phyloP scores from a whole-genome alignment of 2,329 filamentous ascomycete species.

The Scedosporium dehoogii region DNA sequence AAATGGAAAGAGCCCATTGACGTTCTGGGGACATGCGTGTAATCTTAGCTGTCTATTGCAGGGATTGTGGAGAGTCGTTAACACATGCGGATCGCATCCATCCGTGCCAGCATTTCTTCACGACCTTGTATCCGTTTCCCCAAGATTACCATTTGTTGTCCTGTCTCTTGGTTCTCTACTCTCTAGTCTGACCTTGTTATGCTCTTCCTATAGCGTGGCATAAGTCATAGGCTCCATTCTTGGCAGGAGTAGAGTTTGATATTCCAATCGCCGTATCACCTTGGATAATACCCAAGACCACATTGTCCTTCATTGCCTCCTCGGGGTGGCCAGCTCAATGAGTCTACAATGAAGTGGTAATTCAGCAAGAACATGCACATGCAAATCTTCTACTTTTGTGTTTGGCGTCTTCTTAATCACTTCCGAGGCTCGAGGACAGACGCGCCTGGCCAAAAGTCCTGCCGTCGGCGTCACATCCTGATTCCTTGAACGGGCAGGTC shows the following conservation, averaged over 20 bases:
- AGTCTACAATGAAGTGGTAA: too few species aligned
- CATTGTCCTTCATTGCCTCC: not conserved
- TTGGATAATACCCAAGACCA: not conserved
- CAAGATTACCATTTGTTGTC: too few species aligned
- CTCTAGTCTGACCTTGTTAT: too few species aligned
- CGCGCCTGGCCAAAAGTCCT: not conserved
- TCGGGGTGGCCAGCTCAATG: not conserved
- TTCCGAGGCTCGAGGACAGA: not conserved
- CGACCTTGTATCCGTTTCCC: too few species aligned
- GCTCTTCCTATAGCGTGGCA: too few species aligned
- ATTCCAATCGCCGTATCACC: too few species aligned
- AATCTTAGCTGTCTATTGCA: not conserved
- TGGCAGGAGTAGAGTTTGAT: too few species aligned
- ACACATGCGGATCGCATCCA: not conserved
- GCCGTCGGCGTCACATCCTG: not conserved
- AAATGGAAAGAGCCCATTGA: not conserved
- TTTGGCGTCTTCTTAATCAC: not conserved
- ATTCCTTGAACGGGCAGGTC: not conserved
- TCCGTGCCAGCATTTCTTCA: not conserved
- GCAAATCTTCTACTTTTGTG: not conserved
- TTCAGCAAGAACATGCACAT: not conserved
- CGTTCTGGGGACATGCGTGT: not conserved
- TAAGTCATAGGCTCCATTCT: too few species aligned
- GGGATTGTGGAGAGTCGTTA: not conserved
- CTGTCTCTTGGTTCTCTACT: not conserved